Evolutionary conservation across 164 flowering plant species (phyloP), one percentile per base, ranked within the genome.

Genomic region (Aristolochia fimbriata): DNA sequence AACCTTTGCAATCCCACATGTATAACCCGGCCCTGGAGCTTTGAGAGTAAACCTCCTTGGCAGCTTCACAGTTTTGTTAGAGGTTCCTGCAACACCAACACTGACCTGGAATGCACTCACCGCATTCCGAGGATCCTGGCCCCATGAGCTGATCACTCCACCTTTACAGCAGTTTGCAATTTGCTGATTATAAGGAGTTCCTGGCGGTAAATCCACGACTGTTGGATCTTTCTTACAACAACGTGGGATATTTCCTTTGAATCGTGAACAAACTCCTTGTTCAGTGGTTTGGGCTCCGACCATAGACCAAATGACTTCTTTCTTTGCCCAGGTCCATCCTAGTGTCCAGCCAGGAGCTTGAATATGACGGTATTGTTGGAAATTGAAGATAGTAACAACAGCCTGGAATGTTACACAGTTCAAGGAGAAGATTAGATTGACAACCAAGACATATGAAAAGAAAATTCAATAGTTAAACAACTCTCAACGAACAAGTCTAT

Each of bases 301-400:
- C 74, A 83, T 79, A 4, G 84, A 65, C 88, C 85, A 83, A 4
- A 83, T 81, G 57, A 83, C 88, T 60, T 83, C 88, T 63, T 77
- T 83, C 65, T 79, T 83, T 12, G 83, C 73, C 88, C 89, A 84
- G 16, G 66, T 14, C 89, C 89, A 84, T 27, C 68, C 68, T 24
- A 84, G 60, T 2, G 77, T 75, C 94, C 96, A 89, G 0, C 94
- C 94, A 3, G 96, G 96, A 17, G 81, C 75, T 74, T 73, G 73
- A 43, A 88, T 82, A 71, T 86, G 94, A 56, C 97, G 81, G 61
- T 80, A 83, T 68, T 76, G 80, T 64, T 88, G 97, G 78, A 83
- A 91, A 63, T 91, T 88, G 81, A 63, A 76, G 52, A 91, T 78
- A 0, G 94, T 82, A 21, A 91, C 95, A 10, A 69, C 73, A 16